Evolutionary conservation across 2,329 filamentous ascomycete genomes (phyloP).

Genomic region (Phoma sp.): DNA sequence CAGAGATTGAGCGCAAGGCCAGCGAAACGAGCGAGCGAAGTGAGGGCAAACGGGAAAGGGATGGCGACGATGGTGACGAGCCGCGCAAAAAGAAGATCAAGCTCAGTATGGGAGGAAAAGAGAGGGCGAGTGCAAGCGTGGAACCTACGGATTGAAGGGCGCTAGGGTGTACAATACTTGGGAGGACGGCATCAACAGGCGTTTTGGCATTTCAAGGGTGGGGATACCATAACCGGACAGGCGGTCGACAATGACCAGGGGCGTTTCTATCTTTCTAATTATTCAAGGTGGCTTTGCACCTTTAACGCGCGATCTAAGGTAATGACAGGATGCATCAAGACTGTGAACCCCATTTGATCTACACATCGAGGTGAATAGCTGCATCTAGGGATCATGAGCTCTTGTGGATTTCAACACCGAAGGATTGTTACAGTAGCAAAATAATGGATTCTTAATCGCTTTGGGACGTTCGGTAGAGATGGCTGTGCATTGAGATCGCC

Average conservation of each 20-base stretch:
- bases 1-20: constrained; percentile 38
- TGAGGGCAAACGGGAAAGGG: constrained; percentile 46
- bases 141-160: constrained; percentile 12
- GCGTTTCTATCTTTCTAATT: constrained; percentile 7
- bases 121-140: constrained; percentile 15
- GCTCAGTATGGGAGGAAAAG: constrained; percentile 34
- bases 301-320: not conserved
- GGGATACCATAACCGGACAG: constrained; percentile 20
- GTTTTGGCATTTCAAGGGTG: constrained; percentile 15
- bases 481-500: no score
- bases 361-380: not conserved
- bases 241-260: constrained; percentile 12
- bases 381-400: no score
- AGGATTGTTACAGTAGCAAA: no score
- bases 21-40: constrained; percentile 40
- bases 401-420: no score
- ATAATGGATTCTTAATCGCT: no score
- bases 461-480: not conserved
- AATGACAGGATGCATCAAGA: not conserved
- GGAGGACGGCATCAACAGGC: constrained; percentile 12
- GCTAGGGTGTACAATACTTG: constrained; percentile 1
- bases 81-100: constrained; percentile 51
- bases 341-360: not conserved
- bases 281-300: not conserved
- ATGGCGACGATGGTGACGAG: constrained; percentile 41